Base-by-base conservation (phyloP, 2,329 filamentous ascomycete genomes). In the Chaetomium strumarium region DNA sequence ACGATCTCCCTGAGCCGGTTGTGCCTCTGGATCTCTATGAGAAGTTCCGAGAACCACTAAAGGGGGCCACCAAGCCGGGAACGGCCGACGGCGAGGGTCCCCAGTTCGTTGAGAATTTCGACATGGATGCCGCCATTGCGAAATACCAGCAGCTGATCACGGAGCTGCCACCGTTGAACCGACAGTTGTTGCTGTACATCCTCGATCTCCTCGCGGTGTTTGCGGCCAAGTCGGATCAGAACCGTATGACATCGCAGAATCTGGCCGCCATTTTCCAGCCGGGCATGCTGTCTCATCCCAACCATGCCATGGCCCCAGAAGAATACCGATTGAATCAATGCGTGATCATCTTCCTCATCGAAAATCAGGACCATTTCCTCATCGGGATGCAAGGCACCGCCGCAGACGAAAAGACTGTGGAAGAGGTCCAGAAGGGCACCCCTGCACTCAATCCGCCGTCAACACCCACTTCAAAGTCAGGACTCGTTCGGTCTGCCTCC, bases 331-430 rank as follows among this genome's bases (percentile, higher is more conserved):
- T 99, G 6, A 97, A 95, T 66, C 93, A 99, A 75, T 92, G 93
- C 63, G 92, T 99, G 17, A 79, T 99, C 58, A 96, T 99, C 46
- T 99, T 99, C 69, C 74, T 99, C 61, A 99, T 99, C 60, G 91
- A 97, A 66, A 96, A 99, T 64, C 93, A 99, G 68, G 93, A 99
- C 65, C 89, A 96, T 69, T 99, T 99, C 75, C 75, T 99, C 59
- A 95, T 99, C 59, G 93, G 93, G 51, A 99, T 99, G 93, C 89
- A 90, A 66, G 93, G 93, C 41, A 96, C 91, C n/a, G 91, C 84
- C n/a, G 88, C 91, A n/a, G 91, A 96, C 66, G 89, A 95, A 66
- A 84, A 79, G 65, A 85, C 81, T 1, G 78, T 79, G 60, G 74
- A 80, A 61, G 78, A 81, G 61, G 78, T 85, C 40, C 76, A 83